These are phyloP conservation scores for Ettlia oleoabundans DNA, from an alignment of 139 green algal genomes.

Conservation along the genomic window DNA sequence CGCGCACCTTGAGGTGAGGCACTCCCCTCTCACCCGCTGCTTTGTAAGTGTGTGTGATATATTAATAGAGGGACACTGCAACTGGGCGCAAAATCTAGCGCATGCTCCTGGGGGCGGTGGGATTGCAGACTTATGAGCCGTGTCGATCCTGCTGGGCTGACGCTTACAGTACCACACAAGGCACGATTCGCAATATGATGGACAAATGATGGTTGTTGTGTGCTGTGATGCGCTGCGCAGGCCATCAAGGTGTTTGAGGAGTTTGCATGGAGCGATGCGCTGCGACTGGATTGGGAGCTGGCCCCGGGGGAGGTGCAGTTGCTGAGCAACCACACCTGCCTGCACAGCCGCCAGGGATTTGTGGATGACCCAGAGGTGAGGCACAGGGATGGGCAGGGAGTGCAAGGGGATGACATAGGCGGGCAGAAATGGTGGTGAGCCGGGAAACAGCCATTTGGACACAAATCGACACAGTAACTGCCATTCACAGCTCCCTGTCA, in stretches of 20 bases:
- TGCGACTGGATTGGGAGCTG: conserved; percentile 68
- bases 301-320: conserved; percentile 75
- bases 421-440: too few relatives aligned
- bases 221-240: too few relatives aligned
- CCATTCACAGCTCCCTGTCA: too few relatives aligned
- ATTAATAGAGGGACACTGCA: too few relatives aligned
- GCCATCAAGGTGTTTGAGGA: conserved; percentile 50
- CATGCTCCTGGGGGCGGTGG: background rate
- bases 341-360: conserved; percentile 62
- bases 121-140: too few relatives aligned
- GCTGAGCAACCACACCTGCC: conserved; percentile 67
- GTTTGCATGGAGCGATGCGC: conserved; percentile 46
- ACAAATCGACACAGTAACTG: too few relatives aligned
- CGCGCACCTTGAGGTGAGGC: conserved; percentile 52
- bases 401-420: too few relatives aligned
- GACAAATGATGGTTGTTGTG: too few relatives aligned
- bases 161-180: too few relatives aligned
- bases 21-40: background rate
- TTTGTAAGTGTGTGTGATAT: background rate
- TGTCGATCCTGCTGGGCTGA: background rate
- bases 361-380: conserved; percentile 53
- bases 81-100: background rate
- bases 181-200: too few relatives aligned
- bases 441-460: too few relatives aligned
- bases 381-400: too few relatives aligned